A percentile compares a stretch with the other conserved stretches of the same genome.
These are phyloP conservation scores for Ustilaginoidea virens DNA, from an alignment of 2,329 filamentous ascomycete genomes.

Conservation along the genomic window DNA sequence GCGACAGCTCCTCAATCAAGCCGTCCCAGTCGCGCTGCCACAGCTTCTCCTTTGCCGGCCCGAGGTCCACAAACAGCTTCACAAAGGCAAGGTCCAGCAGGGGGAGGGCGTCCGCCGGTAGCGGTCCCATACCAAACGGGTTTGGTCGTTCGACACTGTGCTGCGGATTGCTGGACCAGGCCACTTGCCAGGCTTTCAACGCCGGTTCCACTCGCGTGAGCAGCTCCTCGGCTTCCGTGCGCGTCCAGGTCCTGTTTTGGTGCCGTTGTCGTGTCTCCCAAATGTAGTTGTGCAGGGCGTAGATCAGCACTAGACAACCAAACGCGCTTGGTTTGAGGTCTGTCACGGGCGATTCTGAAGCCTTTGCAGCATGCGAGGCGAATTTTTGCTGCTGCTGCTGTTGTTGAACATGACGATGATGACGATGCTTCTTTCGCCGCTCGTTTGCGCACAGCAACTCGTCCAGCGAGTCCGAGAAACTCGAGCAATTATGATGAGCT, in stretches of 20 bases:
- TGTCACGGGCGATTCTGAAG: slow-evolving; percentile 33
- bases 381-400: slow-evolving; percentile 3
- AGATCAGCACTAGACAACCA: slow-evolving; percentile 81
- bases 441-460: slow-evolving; percentile 66
- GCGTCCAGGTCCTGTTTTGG: slow-evolving; percentile 76
- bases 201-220: slow-evolving; percentile 90
- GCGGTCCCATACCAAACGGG: slow-evolving; percentile 62
- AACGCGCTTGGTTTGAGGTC: slow-evolving; percentile 77
- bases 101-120: slow-evolving; percentile 83
- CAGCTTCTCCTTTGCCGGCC: slow-evolving; percentile 79
- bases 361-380: not conserved
- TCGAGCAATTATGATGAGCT: slow-evolving; percentile 53
- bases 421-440: slow-evolving; percentile 35
- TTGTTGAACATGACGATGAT: too few relatives aligned
- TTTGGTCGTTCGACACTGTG: slow-evolving; percentile 77
- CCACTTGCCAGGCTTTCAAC: slow-evolving; percentile 82
- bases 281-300: slow-evolving; percentile 92
- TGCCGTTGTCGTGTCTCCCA: slow-evolving; percentile 93
- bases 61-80: slow-evolving; percentile 83
- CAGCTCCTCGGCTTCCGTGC: slow-evolving; percentile 89
- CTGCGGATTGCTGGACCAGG: slow-evolving; percentile 75
- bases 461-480: slow-evolving; percentile 71
- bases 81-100: slow-evolving; percentile 86
- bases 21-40: slow-evolving; percentile 90
- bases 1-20: slow-evolving; percentile 74